Evolutionary conservation across 2,329 filamentous ascomycete species (phyloP).

Genomic region (Scleromitrula shiraiana): DNA sequence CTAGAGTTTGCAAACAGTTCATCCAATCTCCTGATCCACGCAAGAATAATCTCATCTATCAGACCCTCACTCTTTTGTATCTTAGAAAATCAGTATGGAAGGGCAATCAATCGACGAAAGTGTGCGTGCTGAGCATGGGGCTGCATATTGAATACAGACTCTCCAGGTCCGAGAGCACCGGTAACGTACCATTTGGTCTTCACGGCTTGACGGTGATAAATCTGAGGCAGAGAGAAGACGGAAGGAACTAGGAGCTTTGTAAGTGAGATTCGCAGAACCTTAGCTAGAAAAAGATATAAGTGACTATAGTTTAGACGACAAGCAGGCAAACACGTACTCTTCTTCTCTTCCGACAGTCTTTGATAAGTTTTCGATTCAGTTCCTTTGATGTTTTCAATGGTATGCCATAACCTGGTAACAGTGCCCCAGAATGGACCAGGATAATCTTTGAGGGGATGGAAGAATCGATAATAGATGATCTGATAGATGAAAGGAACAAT

Average conservation of each 20-base stretch:
- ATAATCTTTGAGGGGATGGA: conserved; percentile 44
- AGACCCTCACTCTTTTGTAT: conserved; percentile 52
- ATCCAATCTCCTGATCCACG: conserved; percentile 44
- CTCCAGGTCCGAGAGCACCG: conserved; percentile 46
- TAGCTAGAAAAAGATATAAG: conserved; percentile 31
- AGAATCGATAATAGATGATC: conserved; percentile 42
- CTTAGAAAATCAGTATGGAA: conserved; percentile 45
- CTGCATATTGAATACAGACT: conserved; percentile 51
- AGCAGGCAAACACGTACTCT: conserved; percentile 33
- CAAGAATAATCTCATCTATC: conserved; percentile 41
- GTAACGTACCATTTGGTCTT: conserved; percentile 53
- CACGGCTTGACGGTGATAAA: conserved; percentile 47
- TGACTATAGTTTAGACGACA: neutral
- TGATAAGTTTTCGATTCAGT: conserved; percentile 38
- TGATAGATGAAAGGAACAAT: conserved; percentile 26
- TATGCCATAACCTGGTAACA: conserved; percentile 45
- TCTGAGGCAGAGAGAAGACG: conserved; percentile 44
- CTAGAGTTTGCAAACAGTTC: conserved; percentile 37
- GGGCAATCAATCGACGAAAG: conserved; percentile 46
- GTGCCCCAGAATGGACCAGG: conserved; percentile 47
- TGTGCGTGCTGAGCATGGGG: conserved; percentile 42
- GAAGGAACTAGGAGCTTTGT: conserved; percentile 46
- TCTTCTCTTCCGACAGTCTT: conserved; percentile 38
- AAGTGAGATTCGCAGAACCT: conserved; percentile 44
- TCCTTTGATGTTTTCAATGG: conserved; percentile 40